Evolutionary conservation across 2,329 filamentous ascomycete genomes (phyloP).

Genomic region (Neofusicoccum cordaticola): DNA sequence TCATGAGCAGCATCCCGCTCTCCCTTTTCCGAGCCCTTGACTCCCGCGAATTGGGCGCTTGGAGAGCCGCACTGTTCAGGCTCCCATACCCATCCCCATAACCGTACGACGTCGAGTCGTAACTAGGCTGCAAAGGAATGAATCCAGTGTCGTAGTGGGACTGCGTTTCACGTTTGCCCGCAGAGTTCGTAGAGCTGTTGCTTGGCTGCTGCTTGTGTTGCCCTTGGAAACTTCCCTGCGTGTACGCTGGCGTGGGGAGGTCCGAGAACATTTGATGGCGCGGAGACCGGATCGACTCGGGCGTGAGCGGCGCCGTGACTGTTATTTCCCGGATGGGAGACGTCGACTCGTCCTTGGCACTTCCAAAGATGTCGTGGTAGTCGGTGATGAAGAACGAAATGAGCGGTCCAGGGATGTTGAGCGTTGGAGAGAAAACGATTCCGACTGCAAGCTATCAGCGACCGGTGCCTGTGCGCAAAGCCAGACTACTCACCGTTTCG

Average conservation of each 20-base stretch:
- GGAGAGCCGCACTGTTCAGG: conserved; percentile 31
- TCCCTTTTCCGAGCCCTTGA: conserved; percentile 34
- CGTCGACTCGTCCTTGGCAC: conserved; percentile 57
- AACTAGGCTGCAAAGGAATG: conserved; percentile 49
- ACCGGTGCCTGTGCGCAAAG: no score
- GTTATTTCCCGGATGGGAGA: conserved; percentile 47
- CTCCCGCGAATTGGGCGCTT: conserved; percentile 24
- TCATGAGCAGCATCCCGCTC: conserved; percentile 39
- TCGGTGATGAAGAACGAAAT: conserved; percentile 94
- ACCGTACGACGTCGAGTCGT: conserved; percentile 37
- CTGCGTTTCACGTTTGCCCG: conserved; percentile 16
- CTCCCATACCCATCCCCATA: conserved; percentile 32
- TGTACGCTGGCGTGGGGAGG: conserved; percentile 62
- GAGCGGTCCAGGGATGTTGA: conserved; percentile 93
- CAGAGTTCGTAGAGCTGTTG: conserved; percentile 12
- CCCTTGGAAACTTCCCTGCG: conserved; percentile 52
- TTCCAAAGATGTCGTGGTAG: conserved; percentile 79
- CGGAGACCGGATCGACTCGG: conserved; percentile 62
- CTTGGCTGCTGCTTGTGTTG: conserved; percentile 22
- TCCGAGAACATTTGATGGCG: conserved; percentile 65
- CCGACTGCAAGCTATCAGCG: conserved; percentile 57
- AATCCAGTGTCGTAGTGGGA: conserved; percentile 50
- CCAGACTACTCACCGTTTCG: conserved; percentile 59
- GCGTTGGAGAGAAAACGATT: conserved; percentile 94
- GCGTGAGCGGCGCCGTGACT: conserved; percentile 41